These are phyloP conservation scores for Ustilago esculenta DNA, from an alignment of 1,284 basidiomycete genomes.

Conservation along the genomic window DNA sequence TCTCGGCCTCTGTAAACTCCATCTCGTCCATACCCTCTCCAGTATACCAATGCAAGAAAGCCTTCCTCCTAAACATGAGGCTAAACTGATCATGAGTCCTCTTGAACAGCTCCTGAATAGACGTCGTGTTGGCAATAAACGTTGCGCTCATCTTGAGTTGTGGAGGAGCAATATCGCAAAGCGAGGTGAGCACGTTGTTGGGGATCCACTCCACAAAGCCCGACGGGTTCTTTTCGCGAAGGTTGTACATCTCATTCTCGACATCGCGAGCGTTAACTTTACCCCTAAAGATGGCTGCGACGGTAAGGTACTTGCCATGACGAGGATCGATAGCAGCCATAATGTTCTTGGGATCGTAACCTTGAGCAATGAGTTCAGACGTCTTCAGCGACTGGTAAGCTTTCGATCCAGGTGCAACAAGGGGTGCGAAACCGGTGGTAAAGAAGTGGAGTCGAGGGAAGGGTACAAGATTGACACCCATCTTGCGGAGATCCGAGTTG, in stretches of 20 bases:
- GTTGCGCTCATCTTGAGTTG: constrained; percentile 66
- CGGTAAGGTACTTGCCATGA: constrained; percentile 84
- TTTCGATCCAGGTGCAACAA: constrained; percentile 64
- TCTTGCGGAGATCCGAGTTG: constrained; percentile 91
- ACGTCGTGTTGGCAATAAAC: constrained; percentile 67
- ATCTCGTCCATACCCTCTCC: constrained; percentile 68
- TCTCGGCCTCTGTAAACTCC: constrained; percentile 68
- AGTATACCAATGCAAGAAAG: constrained; percentile 68
- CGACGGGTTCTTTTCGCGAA: constrained; percentile 61
- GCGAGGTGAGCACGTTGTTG: constrained; percentile 64
- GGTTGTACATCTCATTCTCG: constrained; percentile 65
- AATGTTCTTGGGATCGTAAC: constrained; percentile 65
- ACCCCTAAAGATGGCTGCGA: constrained; percentile 88
- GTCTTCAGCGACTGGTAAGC: constrained; percentile 71
- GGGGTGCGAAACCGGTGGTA: constrained; percentile 65
- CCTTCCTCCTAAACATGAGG: constrained; percentile 67
- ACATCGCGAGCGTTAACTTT: constrained; percentile 68
- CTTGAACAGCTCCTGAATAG: constrained; percentile 65
- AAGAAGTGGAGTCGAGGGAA: constrained; percentile 68
- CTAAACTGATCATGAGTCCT: constrained; percentile 65
- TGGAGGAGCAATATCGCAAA: constrained; percentile 64
- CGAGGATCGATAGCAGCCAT: constrained; percentile 82
- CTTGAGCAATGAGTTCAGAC: constrained; percentile 55
- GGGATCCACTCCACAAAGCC: constrained; percentile 68
- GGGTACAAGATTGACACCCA: constrained; percentile 83